Evolutionary conservation across 331 rosid species (phyloP), one percentile per base, ranked within the genome.

Genomic region (Quercus phellos): DNA sequence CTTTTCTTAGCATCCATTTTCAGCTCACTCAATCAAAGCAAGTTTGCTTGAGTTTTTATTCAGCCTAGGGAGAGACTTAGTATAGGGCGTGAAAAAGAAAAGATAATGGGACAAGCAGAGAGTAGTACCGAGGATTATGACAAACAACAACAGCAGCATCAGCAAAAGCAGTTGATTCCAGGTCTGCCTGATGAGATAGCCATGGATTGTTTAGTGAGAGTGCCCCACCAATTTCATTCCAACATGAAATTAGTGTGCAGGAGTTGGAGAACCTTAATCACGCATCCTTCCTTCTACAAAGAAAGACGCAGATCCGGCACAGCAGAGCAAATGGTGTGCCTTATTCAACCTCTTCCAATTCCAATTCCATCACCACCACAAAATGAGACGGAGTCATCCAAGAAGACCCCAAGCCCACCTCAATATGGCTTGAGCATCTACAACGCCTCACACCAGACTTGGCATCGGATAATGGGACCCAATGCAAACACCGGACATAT

Each of bases 171-270:
- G 51, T 66, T 66, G 24, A 66, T 66, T 66, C 70, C 51, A 34
- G 70, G 70, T 43, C 50, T 66, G 51, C 70, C 70, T n/a, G 70
- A 66, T 66, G 70, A 66, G 70, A 66, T 66, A 32, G 70, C 50
- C 70, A 66, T 66, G 24, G 51, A 66, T 16, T 66, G 70, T 18
- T 66, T 66, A 22, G 51, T 32, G 5, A 66, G 51, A 32, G 70
- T 66, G 1, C 70, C 70, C 5, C 42, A 32, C 26, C 43, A 66
- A 66, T 32, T 18, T 43, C 70, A 32, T 34, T 34, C 50, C 70
- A 66, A 17, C 51, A 66, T 66, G 70, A 66, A 66, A 34, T 32
- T 18, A 18, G 70, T 66, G 51, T 17, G 70, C 70, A 21, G 4
- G 26, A 66, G 70, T 66, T 66, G 70, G 70, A 42, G 70, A 66